These are phyloP conservation scores for Gardenia jasminoides DNA, from an alignment of 257 asterid genomes.

Conservation along the genomic window DNA sequence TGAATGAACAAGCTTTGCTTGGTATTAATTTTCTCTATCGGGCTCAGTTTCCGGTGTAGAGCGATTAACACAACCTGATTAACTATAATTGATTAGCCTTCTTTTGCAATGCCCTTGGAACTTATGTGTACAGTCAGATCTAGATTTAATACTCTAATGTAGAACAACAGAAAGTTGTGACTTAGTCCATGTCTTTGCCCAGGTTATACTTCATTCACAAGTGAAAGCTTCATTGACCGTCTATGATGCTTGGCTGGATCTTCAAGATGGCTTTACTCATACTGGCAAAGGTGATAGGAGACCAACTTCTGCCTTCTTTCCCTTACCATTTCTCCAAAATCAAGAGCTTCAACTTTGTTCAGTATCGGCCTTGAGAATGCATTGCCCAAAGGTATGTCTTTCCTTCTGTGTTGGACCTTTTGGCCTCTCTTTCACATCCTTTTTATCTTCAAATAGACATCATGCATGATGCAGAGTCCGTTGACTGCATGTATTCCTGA, in stretches of 20 bases:
- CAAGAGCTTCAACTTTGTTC: slow-evolving; percentile 82
- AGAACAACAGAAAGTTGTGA: background rate
- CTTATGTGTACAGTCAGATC: background rate
- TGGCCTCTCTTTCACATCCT: slow-evolving; percentile 10
- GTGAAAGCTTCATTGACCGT: slow-evolving; percentile 83
- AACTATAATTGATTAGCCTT: background rate
- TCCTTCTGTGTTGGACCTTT: slow-evolving; percentile 11
- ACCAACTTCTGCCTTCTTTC: slow-evolving; percentile 77
- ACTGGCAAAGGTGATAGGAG: slow-evolving; percentile 65
- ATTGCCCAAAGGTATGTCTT: slow-evolving; percentile 42
- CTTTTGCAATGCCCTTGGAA: background rate
- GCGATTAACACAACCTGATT: background rate
- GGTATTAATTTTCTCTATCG: background rate
- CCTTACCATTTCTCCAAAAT: slow-evolving; percentile 76
- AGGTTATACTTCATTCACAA: slow-evolving; percentile 93
- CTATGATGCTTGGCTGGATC: slow-evolving; percentile 91
- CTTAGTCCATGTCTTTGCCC: background rate
- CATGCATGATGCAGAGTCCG: background rate
- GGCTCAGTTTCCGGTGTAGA: background rate
- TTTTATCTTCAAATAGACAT: background rate
- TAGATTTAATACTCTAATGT: background rate
- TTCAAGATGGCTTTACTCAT: slow-evolving; percentile 90
- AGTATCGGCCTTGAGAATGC: slow-evolving; percentile 58
- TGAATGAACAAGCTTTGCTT: background rate
- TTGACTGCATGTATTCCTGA: too few relatives aligned